These are phyloP conservation scores for Potentilla sterilis DNA, from an alignment of 306 rosid species.

Conservation along the genomic window DNA sequence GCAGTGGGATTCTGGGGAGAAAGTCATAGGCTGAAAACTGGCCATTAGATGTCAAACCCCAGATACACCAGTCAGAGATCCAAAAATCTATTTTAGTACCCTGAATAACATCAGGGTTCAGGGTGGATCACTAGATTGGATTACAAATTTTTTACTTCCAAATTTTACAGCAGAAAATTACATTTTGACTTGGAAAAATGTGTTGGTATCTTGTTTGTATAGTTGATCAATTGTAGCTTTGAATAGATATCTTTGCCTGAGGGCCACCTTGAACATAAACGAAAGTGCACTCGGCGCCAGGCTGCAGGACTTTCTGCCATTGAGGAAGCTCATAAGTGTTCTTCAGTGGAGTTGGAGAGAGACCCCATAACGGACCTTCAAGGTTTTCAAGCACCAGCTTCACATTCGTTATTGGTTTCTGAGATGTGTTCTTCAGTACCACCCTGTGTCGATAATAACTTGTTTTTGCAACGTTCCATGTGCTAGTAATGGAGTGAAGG, in stretches of 20 bases:
- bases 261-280: constrained; percentile 87
- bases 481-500: constrained; percentile 61
- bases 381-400: constrained; percentile 55
- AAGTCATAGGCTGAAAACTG: too few relatives aligned
- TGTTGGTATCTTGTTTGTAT: background rate
- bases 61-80: background rate
- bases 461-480: constrained; percentile 49
- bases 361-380: constrained; percentile 74
- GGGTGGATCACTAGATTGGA: background rate
- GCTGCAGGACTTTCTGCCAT: constrained; percentile 58
- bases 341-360: constrained; percentile 54
- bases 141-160: background rate
- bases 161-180: background rate
- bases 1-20: background rate
- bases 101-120: background rate
- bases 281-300: constrained; percentile 55
- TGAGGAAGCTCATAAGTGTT: constrained; percentile 61
- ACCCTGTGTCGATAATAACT: constrained; percentile 73
- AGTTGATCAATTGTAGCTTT: constrained; percentile 49
- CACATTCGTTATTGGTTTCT: constrained; percentile 53
- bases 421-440: constrained; percentile 61
- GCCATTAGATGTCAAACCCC: background rate
- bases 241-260: constrained; percentile 55
- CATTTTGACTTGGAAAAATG: background rate
- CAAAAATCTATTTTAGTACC: background rate